Evolutionary conservation across 805 yeast genomes (phyloP).

Genomic region (Candida tammaniensis): DNA sequence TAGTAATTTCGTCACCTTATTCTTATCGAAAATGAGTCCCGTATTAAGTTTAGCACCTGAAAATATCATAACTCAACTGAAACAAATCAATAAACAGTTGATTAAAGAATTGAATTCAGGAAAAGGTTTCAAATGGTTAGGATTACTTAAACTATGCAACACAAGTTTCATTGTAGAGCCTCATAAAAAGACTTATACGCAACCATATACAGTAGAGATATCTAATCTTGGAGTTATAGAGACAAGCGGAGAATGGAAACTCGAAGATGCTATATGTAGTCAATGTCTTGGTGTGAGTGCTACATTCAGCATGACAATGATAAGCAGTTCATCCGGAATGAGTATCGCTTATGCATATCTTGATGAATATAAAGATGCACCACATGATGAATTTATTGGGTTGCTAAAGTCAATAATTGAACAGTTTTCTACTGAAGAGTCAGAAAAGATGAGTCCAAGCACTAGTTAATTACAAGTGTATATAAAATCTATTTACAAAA

Average conservation of each 20-base stretch:
- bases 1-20: slow-evolving; percentile 1
- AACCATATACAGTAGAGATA: slow-evolving; percentile 8
- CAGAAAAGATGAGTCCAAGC: too few species aligned
- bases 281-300: slow-evolving; percentile 5
- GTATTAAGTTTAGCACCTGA: background rate
- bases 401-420: too few species aligned
- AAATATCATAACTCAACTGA: slow-evolving; percentile 3
- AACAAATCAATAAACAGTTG: background rate
- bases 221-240: slow-evolving; percentile 11
- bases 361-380: slow-evolving; percentile 5
- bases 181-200: background rate
- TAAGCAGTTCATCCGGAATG: slow-evolving; percentile 3
- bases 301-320: slow-evolving; percentile 6
- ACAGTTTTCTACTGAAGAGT: too few species aligned
- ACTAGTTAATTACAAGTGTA: too few species aligned
- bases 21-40: background rate
- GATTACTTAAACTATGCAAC: slow-evolving; percentile 1
- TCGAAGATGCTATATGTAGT: slow-evolving; percentile 10
- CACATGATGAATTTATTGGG: too few species aligned
- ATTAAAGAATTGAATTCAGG: background rate
- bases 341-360: slow-evolving; percentile 6
- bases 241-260: too few species aligned
- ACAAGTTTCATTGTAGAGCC: slow-evolving; percentile 4
- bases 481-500: background rate
- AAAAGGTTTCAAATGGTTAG: slow-evolving; percentile 3